Percentiles rank a stretch among this genome's conserved stretches.
phyloP scores from a whole-genome alignment of 1,284 basidiomycete species.

The Sphagnurus paluster region DNA sequence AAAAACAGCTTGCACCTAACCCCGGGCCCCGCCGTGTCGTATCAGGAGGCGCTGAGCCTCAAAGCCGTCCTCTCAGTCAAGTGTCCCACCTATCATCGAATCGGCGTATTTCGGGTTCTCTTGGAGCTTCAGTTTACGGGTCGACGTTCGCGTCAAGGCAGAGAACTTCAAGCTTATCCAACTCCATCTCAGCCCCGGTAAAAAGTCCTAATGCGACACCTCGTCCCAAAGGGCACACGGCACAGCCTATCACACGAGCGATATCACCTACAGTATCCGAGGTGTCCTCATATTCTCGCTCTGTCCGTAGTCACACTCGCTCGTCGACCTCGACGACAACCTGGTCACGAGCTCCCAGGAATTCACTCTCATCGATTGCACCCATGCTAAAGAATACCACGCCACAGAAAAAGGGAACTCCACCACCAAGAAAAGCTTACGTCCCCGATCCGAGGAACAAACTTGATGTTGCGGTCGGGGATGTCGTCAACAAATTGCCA shows the following conservation, averaged over 20 bases:
- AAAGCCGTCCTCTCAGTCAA: constrained; percentile 47
- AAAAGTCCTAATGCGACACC: constrained; percentile 33
- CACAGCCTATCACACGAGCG: constrained; percentile 34
- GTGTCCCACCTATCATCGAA: constrained; percentile 46
- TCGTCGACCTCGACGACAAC: constrained; percentile 52
- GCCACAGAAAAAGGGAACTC: constrained; percentile 39
- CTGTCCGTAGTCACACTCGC: constrained; percentile 39
- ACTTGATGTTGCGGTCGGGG: constrained; percentile 89
- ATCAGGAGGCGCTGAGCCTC: constrained; percentile 39
- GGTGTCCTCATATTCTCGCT: constrained; percentile 44
- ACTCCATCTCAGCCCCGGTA: constrained; percentile 36
- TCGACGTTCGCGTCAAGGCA: constrained; percentile 82
- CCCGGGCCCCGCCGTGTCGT: constrained; percentile 45
- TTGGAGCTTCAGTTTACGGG: constrained; percentile 44
- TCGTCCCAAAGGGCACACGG: constrained; percentile 43
- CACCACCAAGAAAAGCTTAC: constrained; percentile 63
- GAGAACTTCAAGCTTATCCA: constrained; percentile 64
- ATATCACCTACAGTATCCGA: constrained; percentile 64
- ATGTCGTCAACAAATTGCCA: constrained; percentile 86
- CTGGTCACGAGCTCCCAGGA: constrained; percentile 69
- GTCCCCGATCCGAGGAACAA: constrained; percentile 85
- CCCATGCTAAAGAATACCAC: constrained; percentile 45
- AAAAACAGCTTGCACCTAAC: constrained; percentile 48
- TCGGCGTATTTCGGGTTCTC: constrained; percentile 57
- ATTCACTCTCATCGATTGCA: constrained; percentile 40